Evolutionary conservation across 352 stramenopile species (phyloP).

Genomic region (Blastocystis hominis): DNA sequence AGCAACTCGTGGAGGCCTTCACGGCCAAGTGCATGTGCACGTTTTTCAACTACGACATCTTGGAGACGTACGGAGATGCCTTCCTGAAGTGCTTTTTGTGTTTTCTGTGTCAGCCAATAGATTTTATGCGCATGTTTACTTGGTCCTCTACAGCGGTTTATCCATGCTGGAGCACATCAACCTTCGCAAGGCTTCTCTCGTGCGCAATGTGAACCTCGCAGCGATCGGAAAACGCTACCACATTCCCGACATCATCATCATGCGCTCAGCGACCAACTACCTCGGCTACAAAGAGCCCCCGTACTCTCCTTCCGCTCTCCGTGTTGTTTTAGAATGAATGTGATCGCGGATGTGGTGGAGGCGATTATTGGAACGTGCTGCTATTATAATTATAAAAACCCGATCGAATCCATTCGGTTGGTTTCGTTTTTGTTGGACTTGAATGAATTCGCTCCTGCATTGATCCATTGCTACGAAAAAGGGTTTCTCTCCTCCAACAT

Average conservation of each 20-base stretch:
- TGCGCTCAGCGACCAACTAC: neutral
- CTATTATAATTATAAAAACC: neutral
- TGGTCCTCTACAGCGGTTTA: neutral
- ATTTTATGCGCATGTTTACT: neutral
- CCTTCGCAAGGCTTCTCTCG: neutral
- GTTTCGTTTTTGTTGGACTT: neutral
- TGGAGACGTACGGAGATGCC: slow-evolving; percentile 30
- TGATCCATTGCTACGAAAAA: neutral
- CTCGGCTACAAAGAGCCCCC: neutral
- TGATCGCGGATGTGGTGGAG: slow-evolving; percentile 24
- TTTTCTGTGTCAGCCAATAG: neutral
- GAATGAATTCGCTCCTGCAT: neutral
- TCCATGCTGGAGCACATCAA: neutral
- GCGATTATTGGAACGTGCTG: neutral
- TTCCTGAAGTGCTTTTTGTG: neutral
- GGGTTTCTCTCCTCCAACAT: neutral
- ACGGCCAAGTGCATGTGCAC: neutral
- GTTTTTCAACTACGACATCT: slow-evolving; percentile 17
- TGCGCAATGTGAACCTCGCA: neutral
- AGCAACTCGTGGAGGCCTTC: neutral
- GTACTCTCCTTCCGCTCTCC: too few relatives aligned
- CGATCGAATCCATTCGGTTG: neutral
- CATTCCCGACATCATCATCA: neutral
- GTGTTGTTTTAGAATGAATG: neutral
- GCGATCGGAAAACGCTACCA: neutral